Evolutionary conservation across 202 grass and related monocot genomes (phyloP).

Genomic region (Panicum virgatum): DNA sequence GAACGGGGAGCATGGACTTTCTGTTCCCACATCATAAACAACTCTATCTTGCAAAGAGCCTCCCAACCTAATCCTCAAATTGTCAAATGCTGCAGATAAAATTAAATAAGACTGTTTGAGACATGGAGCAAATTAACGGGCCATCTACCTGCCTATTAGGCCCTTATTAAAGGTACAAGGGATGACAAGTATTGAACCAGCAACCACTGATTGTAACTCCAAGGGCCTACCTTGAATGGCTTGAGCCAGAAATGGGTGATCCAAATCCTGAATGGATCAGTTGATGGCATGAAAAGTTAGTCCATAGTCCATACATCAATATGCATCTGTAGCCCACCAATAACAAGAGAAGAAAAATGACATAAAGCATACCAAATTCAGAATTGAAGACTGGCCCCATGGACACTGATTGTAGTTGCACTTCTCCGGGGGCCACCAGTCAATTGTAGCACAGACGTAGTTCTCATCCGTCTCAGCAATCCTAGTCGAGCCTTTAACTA

Average conservation of each 20-base stretch:
- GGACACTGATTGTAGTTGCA: conserved; percentile 84
- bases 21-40: conserved; percentile 71
- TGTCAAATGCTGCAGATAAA: conserved; percentile 65
- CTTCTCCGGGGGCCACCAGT: conserved; percentile 86
- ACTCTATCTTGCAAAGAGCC: conserved; percentile 97
- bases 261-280: conserved; percentile 61
- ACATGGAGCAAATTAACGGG: conserved; percentile 5
- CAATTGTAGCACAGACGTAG: conserved; percentile 70
- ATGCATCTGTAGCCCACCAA: neutral
- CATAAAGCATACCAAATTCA: conserved; percentile 58
- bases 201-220: conserved; percentile 5
- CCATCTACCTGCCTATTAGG: neutral
- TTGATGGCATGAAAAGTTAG: conserved; percentile 19
- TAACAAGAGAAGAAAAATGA: neutral
- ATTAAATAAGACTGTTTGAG: neutral
- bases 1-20: conserved; percentile 66
- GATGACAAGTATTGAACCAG: conserved; percentile 3
- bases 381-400: conserved; percentile 71
- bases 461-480: conserved; percentile 53
- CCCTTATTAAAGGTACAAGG: neutral
- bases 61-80: conserved; percentile 86
- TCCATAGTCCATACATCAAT: conserved; percentile 14
- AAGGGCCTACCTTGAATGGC: conserved; percentile 71
- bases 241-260: conserved; percentile 82
- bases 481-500: conserved; percentile 58